phyloP scores from a whole-genome alignment of 169 alveolate species.

The Cardiosporidium cionae region DNA sequence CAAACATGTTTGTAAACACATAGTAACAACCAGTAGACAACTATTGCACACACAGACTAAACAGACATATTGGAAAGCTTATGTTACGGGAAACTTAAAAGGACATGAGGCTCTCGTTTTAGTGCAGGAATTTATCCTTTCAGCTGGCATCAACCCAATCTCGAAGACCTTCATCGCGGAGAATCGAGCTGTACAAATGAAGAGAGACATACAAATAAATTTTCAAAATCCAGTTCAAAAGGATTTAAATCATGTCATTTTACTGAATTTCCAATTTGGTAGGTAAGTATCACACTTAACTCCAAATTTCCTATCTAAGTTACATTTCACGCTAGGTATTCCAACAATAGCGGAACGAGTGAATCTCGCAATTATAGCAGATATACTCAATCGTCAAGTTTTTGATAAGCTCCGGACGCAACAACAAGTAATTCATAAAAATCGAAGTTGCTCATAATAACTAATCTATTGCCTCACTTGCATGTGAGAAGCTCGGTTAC shows the following conservation, averaged over 20 bases:
- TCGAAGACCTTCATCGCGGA: conserved; percentile 13
- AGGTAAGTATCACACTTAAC: not conserved
- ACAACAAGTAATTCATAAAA: not conserved
- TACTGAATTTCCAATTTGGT: conserved; percentile 26
- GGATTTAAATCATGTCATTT: conserved; percentile 28
- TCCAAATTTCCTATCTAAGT: too few relatives aligned
- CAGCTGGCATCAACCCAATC: conserved; percentile 17
- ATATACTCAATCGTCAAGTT: conserved; percentile 21
- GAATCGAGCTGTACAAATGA: conserved; percentile 31
- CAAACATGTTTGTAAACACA: conserved; percentile 14
- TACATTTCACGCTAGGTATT: conserved; percentile 17
- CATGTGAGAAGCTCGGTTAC: conserved; percentile 24
- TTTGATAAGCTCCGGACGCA: conserved; percentile 37
- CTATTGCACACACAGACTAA: too few relatives aligned
- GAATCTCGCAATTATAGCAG: conserved; percentile 21
- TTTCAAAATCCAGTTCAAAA: conserved; percentile 30
- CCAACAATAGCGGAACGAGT: conserved; percentile 40
- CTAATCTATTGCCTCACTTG: not conserved
- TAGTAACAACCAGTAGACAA: too few relatives aligned
- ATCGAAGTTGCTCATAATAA: not conserved
- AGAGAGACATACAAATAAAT: conserved; percentile 16
- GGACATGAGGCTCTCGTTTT: conserved; percentile 1
- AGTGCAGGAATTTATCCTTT: conserved; percentile 10
- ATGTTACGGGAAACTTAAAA: conserved; percentile 33
- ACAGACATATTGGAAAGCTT: conserved; percentile 33